Conservation (phyloP, 352 stramenopile species). For the Phytophthora capsici region DNA sequence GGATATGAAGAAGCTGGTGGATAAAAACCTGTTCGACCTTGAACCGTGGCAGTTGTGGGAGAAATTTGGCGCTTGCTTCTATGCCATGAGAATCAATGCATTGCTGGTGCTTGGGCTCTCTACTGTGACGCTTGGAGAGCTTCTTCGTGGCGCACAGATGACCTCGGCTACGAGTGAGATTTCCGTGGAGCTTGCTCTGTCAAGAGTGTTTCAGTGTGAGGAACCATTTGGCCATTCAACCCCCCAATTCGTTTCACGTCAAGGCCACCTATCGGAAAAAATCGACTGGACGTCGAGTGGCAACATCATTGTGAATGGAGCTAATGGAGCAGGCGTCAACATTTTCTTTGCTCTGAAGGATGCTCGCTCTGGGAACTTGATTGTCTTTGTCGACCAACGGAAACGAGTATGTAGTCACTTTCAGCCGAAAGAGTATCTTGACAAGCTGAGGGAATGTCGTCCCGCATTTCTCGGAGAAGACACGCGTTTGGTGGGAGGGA, state of each 20-base stretch:
- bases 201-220: conserved; percentile 1
- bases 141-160: conserved; percentile 25
- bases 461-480: too few relatives aligned
- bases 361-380: not conserved
- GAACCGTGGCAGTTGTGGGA: conserved; percentile 18
- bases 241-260: not conserved
- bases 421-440: conserved; percentile 11
- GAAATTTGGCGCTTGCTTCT: conserved; percentile 46
- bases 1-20: conserved; percentile 1
- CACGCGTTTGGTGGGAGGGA: too few relatives aligned
- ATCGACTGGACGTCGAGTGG: conserved; percentile 25
- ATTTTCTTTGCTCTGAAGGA: conserved; percentile 20
- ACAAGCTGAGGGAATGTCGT: too few relatives aligned
- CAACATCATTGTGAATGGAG: conserved; percentile 39
- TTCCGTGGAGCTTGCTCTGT: conserved; percentile 19
- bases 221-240: conserved; percentile 11
- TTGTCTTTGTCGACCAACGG: not conserved
- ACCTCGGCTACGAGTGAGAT: not conserved
- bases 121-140: conserved; percentile 25
- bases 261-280: not conserved
- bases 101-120: conserved; percentile 35
- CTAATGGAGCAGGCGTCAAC: conserved; percentile 13
- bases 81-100: conserved; percentile 45
- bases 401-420: conserved; percentile 10
- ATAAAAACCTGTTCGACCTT: conserved; percentile 7